Conservation (phyloP, 2,329 filamentous ascomycete genomes). For the Colletotrichum zoysiae region DNA sequence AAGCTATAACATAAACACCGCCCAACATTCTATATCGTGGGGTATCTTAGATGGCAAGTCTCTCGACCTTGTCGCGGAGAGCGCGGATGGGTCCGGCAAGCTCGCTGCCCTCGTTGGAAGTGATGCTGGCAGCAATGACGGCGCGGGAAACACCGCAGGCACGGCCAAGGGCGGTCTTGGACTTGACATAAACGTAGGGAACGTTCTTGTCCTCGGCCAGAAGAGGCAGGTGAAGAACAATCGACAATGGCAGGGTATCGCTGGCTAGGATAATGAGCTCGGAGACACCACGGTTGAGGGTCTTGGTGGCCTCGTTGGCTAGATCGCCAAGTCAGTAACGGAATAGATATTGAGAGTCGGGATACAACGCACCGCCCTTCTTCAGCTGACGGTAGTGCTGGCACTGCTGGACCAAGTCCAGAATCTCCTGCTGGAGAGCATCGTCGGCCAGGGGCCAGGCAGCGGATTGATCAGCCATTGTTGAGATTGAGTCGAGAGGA, state of each 20-base stretch:
- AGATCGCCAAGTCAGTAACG: conserved; percentile 1
- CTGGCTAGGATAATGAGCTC: conserved; percentile 92
- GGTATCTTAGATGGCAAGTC: conserved; percentile 84
- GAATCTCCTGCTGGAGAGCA: conserved; percentile 82
- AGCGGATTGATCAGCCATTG: conserved; percentile 41
- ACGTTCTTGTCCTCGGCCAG: conserved; percentile 86
- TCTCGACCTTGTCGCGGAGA: conserved; percentile 95
- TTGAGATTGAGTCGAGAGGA: conserved; percentile 15
- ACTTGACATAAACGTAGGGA: conserved; percentile 69
- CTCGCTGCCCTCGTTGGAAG: conserved; percentile 91
- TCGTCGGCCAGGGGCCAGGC: conserved; percentile 81
- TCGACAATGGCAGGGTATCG: conserved; percentile 88
- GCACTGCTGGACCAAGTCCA: conserved; percentile 84
- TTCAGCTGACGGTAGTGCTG: conserved; percentile 81
- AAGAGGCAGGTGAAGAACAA: conserved; percentile 89
- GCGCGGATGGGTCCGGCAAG: conserved; percentile 88
- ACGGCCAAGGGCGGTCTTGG: conserved; percentile 87
- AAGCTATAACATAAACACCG: conserved; percentile 17
- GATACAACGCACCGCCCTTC: conserved; percentile 78
- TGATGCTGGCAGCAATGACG: conserved; percentile 90
- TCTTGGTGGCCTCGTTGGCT: conserved; percentile 74
- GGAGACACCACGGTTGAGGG: conserved; percentile 88
- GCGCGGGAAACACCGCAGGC: conserved; percentile 90
- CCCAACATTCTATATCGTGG: conserved; percentile 20
- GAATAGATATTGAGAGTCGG: conserved; percentile 57